A percentile compares a stretch with the other conserved stretches of the same genome.
These are phyloP conservation scores for Suhomyces vadensis DNA, from an alignment of 805 yeast species.

Conservation along the genomic window DNA sequence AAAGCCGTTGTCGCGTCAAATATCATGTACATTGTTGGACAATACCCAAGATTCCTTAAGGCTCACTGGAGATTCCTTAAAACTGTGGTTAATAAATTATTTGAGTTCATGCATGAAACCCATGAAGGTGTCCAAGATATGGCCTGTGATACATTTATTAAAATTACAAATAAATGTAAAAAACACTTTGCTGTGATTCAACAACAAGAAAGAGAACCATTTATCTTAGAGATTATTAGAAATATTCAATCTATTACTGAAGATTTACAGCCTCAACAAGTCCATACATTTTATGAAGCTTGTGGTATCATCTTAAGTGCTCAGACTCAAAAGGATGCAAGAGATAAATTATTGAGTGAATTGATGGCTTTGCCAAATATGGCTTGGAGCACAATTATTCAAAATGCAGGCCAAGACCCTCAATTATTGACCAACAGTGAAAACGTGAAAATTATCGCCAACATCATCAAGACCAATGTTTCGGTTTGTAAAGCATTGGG, in stretches of 20 bases:
- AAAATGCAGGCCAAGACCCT: slow-evolving; percentile 83
- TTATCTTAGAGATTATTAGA: slow-evolving; percentile 83
- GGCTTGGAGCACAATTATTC: slow-evolving; percentile 91
- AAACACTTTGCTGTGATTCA: slow-evolving; percentile 91
- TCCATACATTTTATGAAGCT: slow-evolving; percentile 96
- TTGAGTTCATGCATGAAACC: slow-evolving; percentile 99
- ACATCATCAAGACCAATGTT: slow-evolving; percentile 91
- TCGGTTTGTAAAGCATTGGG: slow-evolving; percentile 95
- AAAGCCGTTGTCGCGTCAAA: slow-evolving; percentile 99
- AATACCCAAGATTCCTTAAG: slow-evolving; percentile 93
- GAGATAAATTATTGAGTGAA: slow-evolving; percentile 71
- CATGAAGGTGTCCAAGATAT: slow-evolving; percentile 99
- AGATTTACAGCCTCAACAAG: slow-evolving; percentile 95
- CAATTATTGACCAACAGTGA: slow-evolving; percentile 74
- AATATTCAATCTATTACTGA: slow-evolving; percentile 83
- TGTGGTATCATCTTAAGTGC: slow-evolving; percentile 93
- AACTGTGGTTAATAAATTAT: slow-evolving; percentile 91
- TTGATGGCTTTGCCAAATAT: slow-evolving; percentile 89
- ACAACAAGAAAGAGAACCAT: slow-evolving; percentile 83
- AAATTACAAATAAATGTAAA: slow-evolving; percentile 92
- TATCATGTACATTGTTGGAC: slow-evolving; percentile 99
- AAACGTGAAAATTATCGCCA: slow-evolving; percentile 88
- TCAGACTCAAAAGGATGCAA: slow-evolving; percentile 66
- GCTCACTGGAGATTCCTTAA: slow-evolving; percentile 98
- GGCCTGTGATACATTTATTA: slow-evolving; percentile 99